Percentiles rank a stretch among this genome's conserved stretches.
These are phyloP conservation scores for Spergularia bocconei DNA, from an alignment of 148 eudicot species.

Conservation along the genomic window DNA sequence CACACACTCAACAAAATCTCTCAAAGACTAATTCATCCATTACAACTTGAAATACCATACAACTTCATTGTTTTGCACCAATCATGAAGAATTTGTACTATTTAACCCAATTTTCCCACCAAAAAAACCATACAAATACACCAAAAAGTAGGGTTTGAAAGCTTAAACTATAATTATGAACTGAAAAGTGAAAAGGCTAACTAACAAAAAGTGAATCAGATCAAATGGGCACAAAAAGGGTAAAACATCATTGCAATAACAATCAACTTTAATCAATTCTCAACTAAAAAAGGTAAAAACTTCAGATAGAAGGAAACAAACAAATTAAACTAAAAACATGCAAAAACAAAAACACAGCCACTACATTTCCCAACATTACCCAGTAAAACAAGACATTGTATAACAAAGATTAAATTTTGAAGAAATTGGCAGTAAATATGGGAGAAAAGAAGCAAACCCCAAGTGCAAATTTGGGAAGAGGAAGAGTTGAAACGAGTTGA, in stretches of 20 bases:
- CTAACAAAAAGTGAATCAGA: not conserved
- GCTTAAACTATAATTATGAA: not conserved
- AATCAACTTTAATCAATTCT: not conserved
- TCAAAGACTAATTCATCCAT: not conserved
- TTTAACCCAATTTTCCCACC: not conserved
- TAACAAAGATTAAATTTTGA: slow-evolving; percentile 1
- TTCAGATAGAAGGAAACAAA: not conserved
- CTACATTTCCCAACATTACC: not conserved
- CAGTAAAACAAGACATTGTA: not conserved
- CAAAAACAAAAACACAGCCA: not conserved
- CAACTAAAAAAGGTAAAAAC: not conserved
- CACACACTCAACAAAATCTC: not conserved
- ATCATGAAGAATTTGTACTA: not conserved
- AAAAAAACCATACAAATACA: not conserved
- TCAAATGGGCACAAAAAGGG: slow-evolving; percentile 12
- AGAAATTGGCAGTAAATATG: not conserved
- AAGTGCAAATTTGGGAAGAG: not conserved
- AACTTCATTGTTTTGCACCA: not conserved
- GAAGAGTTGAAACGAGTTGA: slow-evolving; percentile 5
- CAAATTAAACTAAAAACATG: not conserved
- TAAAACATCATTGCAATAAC: not conserved
- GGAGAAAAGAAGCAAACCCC: slow-evolving; percentile 13
- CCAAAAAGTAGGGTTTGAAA: not conserved
- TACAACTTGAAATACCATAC: not conserved
- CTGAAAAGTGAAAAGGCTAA: slow-evolving; percentile 6